phyloP scores from a whole-genome alignment of 2,329 filamentous ascomycete species.

The Alternaria longipes region DNA sequence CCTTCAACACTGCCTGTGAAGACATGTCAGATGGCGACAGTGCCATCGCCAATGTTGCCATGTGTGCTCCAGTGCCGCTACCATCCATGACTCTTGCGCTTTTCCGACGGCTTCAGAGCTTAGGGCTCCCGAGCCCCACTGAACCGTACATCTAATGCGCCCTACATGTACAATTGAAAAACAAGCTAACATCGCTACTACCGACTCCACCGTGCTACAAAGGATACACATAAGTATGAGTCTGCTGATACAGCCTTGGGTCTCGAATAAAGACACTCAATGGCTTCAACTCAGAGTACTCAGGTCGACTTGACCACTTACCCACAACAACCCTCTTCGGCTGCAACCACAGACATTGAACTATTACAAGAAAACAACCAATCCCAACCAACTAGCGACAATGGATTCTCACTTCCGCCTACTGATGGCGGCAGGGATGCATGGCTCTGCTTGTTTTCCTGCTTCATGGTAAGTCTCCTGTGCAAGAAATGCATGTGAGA shows the following conservation, averaged over 20 bases:
- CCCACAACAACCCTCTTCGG: slow-evolving; percentile 20
- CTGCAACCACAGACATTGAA: slow-evolving; percentile 25
- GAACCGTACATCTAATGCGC: slow-evolving; percentile 23
- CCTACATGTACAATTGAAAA: slow-evolving; percentile 26
- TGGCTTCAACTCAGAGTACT: slow-evolving; percentile 28
- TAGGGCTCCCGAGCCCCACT: slow-evolving; percentile 7
- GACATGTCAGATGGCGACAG: not conserved
- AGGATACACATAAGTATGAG: not conserved
- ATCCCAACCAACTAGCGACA: slow-evolving; percentile 30
- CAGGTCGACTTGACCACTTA: slow-evolving; percentile 25
- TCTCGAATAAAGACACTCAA: slow-evolving; percentile 1
- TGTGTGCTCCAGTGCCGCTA: not conserved
- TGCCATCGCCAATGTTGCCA: not conserved
- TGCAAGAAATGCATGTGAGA: not conserved
- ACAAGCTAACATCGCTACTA: slow-evolving; percentile 4
- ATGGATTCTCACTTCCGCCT: slow-evolving; percentile 36
- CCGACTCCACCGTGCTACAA: not conserved
- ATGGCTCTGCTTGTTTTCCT: slow-evolving; percentile 45
- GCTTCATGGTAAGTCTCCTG: slow-evolving; percentile 51
- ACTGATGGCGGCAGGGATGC: slow-evolving; percentile 44
- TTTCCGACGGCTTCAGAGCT: not conserved
- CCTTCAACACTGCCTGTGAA: not conserved
- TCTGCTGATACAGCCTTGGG: not conserved
- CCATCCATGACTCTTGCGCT: not conserved
- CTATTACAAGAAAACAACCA: slow-evolving; percentile 18